These are phyloP conservation scores for Baffinella frigidus DNA, from an alignment of 208 protist species.

Conservation along the genomic window DNA sequence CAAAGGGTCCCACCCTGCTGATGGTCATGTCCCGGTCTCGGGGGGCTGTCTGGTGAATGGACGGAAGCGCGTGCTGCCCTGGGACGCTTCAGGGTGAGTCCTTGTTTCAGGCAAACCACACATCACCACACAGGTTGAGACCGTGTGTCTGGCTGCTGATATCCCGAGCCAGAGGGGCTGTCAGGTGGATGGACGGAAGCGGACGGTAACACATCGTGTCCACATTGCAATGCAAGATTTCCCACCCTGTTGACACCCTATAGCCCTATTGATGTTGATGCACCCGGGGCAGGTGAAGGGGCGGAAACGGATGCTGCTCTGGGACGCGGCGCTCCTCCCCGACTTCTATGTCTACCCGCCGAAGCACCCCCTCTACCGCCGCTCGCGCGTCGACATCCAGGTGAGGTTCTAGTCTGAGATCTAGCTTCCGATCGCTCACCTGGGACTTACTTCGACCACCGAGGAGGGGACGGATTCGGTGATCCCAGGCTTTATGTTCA, in stretches of 20 bases:
- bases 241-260: neutral
- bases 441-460: neutral
- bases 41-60: too few species aligned
- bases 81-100: too few species aligned
- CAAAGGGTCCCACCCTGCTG: too few species aligned
- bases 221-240: neutral
- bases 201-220: neutral
- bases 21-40: too few species aligned
- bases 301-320: constrained; percentile 49
- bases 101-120: neutral
- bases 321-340: neutral
- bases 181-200: neutral
- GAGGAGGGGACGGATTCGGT: neutral
- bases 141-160: neutral
- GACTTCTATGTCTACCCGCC: constrained; percentile 47
- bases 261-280: neutral
- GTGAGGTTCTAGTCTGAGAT: too few species aligned
- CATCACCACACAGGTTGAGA: neutral
- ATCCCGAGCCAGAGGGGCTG: neutral
- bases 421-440: too few species aligned
- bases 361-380: constrained; percentile 52
- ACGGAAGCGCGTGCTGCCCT: too few species aligned
- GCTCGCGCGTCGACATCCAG: constrained; percentile 45
- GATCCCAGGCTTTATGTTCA: neutral
- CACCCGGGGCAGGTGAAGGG: neutral